These are phyloP conservation scores for Cystofilobasidium bisporidii DNA, from an alignment of 768 basidiomycete species.

Conservation along the genomic window DNA sequence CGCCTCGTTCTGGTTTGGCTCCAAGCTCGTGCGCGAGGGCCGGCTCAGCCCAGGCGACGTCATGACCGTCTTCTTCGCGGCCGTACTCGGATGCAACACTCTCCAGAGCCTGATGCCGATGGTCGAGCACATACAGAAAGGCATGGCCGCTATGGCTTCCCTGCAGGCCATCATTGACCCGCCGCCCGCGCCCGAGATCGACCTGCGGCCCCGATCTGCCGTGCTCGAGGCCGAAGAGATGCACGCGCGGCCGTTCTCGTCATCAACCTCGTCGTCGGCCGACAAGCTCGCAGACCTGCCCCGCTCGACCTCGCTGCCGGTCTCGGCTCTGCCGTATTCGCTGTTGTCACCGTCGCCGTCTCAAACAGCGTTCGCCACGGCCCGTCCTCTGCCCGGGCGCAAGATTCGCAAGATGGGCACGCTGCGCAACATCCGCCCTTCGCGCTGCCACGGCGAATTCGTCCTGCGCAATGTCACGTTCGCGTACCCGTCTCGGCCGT, in stretches of 20 bases:
- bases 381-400: conserved; percentile 18
- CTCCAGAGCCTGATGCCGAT: conserved; percentile 79
- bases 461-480: conserved; percentile 54
- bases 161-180: conserved; percentile 55
- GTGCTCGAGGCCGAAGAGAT: background rate
- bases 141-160: conserved; percentile 67
- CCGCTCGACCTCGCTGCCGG: background rate
- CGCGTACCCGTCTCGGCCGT: conserved; percentile 63
- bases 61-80: conserved; percentile 98
- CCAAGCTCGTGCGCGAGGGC: conserved; percentile 73
- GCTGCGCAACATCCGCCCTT: conserved; percentile 59
- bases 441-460: conserved; percentile 61
- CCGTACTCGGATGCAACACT: conserved; percentile 77
- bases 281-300: conserved; percentile 9
- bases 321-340: background rate
- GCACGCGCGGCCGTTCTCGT: background rate
- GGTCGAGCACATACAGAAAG: conserved; percentile 64
- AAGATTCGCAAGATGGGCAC: conserved; percentile 22
- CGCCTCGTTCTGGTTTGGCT: conserved; percentile 92
- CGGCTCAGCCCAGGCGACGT: conserved; percentile 62
- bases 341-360: conserved; percentile 14
- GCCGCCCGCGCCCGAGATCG: conserved; percentile 17
- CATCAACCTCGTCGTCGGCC: background rate
- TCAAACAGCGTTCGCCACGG: conserved; percentile 12
- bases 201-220: background rate